phyloP scores from a whole-genome alignment of 306 rosid species.

The Pterocarpus macrocarpus region DNA sequence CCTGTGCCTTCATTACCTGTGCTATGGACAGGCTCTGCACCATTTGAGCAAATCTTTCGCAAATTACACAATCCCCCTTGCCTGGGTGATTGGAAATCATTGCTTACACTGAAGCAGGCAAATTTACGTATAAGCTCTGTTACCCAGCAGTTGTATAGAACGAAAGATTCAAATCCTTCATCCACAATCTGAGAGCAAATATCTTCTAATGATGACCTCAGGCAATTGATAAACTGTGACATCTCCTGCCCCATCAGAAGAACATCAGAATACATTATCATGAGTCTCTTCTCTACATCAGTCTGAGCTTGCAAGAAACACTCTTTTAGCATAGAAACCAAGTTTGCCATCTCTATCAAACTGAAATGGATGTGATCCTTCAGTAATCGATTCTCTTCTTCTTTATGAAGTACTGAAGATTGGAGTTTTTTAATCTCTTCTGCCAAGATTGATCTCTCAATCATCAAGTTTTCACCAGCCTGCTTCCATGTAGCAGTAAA shows the following conservation, averaged over 20 bases:
- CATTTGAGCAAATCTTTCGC: slow-evolving; percentile 46
- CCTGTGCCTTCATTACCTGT: slow-evolving; percentile 35
- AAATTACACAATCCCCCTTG: slow-evolving; percentile 49
- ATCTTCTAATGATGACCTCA: slow-evolving; percentile 72
- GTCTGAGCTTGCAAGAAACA: slow-evolving; percentile 68
- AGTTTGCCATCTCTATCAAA: slow-evolving; percentile 67
- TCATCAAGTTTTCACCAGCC: slow-evolving; percentile 66
- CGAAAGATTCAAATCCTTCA: slow-evolving; percentile 63
- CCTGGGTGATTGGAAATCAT: slow-evolving; percentile 37
- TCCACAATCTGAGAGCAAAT: slow-evolving; percentile 56
- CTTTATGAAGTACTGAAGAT: slow-evolving; percentile 59
- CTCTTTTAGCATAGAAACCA: slow-evolving; percentile 67
- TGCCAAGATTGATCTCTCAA: slow-evolving; percentile 67
- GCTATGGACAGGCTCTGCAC: slow-evolving; percentile 43
- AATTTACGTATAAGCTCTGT: slow-evolving; percentile 50
- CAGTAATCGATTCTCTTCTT: slow-evolving; percentile 65
- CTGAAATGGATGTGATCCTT: slow-evolving; percentile 61
- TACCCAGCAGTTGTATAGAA: slow-evolving; percentile 61
- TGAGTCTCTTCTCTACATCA: slow-evolving; percentile 69
- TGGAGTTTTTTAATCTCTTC: slow-evolving; percentile 74
- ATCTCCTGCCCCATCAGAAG: slow-evolving; percentile 60
- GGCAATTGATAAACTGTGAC: slow-evolving; percentile 51
- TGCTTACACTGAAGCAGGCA: slow-evolving; percentile 45
- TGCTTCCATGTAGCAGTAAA: slow-evolving; percentile 74
- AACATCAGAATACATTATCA: slow-evolving; percentile 60